Evolutionary conservation across 2,329 filamentous ascomycete genomes (phyloP), one percentile per base, ranked within the genome.

Genomic region (Ceratocystis cubensis): DNA sequence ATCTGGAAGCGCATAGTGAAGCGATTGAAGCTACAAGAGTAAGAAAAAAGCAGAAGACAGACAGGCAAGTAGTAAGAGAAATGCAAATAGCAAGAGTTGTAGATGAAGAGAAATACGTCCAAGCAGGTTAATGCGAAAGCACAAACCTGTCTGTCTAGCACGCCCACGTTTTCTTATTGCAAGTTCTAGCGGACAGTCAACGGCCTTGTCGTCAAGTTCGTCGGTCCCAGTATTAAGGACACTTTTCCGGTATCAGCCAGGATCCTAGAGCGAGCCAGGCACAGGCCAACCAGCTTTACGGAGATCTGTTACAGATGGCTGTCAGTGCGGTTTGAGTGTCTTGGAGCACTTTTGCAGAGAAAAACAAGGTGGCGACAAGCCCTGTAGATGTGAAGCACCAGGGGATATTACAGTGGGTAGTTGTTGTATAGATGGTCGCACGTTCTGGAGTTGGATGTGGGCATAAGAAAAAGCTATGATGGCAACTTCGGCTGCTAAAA

Each of bases 201-300:
- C 56, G 33, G 30, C 56, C 7, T 37, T 37, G 56, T 37, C 28
- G 56, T 59, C 28, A 59, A 37, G 56, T 17, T 59, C 56, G 56
- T 17, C 30, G 28, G 17, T 59, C 28, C 28, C 56, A 59, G 20
- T 61, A 64, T 64, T 68, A 61, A 68, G 67, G 67, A 68, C 67
- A 68, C 64, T 68, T 68, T 68, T 68, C 67, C 63, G 64, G 61
- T 66, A 66, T 8, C 37, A 61, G 53, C 45, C 56, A 65, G 66
- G 63, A 57, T 56, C 45, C 63, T 65, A 46, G 64, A 44, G 56
- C 63, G 46, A 57, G 53, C n/a, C 53, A 63, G 25, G 22, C 30
- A 37, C 48, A 53, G 20, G 48, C 48, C 48, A 53, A 17, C 48
- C 22, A 28, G 8, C 48, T 13, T 41, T 53, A 25, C 48, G 48